phyloP scores from a whole-genome alignment of 2,329 filamentous ascomycete species.

The Penicillium sp. region DNA sequence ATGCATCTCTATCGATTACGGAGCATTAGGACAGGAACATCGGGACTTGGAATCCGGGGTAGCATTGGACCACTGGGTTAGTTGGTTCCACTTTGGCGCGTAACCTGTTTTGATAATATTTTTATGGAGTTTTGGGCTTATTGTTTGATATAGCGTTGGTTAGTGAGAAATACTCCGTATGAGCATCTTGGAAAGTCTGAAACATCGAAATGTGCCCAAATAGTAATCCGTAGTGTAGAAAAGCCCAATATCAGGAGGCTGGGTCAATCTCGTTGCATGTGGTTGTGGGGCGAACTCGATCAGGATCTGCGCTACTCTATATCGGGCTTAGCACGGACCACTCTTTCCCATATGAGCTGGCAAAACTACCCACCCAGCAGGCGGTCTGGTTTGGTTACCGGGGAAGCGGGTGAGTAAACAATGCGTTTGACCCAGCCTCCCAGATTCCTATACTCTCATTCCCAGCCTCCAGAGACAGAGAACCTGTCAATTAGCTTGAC shows the following conservation, averaged over 20 bases:
- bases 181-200: background rate
- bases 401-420: constrained; percentile 43
- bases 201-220: background rate
- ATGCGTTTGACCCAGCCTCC: constrained; percentile 45
- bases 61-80: constrained; percentile 6
- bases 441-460: constrained; percentile 29
- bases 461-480: constrained; percentile 37
- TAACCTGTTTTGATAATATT: constrained; percentile 1
- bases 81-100: constrained; percentile 13
- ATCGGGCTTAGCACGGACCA: constrained; percentile 9
- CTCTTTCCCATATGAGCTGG: constrained; percentile 1
- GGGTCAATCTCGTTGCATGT: constrained; percentile 18
- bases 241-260: constrained; percentile 18
- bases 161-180: background rate
- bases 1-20: constrained; percentile 16
- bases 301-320: constrained; percentile 10
- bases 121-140: background rate
- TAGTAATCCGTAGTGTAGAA: background rate
- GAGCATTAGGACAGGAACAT: constrained; percentile 14
- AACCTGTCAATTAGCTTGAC: constrained; percentile 21
- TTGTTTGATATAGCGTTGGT: constrained; percentile 10
- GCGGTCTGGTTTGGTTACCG: constrained; percentile 38
- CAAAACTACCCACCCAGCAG: constrained; percentile 19
- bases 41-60: constrained; percentile 10
- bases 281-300: constrained; percentile 17